Evolutionary conservation across 2,329 filamentous ascomycete species (phyloP), one percentile per base, ranked within the genome.

Genomic region (Taxawa tesnikishii): DNA sequence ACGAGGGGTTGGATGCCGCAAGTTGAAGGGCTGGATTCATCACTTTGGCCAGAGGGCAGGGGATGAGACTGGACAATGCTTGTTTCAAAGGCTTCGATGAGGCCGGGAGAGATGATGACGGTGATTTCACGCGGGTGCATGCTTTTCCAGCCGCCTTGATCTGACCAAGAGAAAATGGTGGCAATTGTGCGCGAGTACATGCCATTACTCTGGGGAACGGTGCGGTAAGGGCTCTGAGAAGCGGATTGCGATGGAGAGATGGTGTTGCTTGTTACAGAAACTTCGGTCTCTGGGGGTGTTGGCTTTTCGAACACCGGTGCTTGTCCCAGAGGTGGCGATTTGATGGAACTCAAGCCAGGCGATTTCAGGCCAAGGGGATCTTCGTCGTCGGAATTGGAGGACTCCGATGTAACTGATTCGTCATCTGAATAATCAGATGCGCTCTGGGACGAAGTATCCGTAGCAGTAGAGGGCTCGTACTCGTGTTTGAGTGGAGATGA

Each of bases 401-500:
- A 65, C 23, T 65, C 59, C 1, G 63, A 65, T 0, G 59, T 65
- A 6, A 58, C 34, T 8, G 59, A 61, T 13, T 58, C 55, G 15
- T 54, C 53, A 5, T 57, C 48, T 13, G 53, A 54, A 9, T 51
- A 54, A 6, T 59, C 60, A 10, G 68, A 70, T 29, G 73, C 70
- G 28, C 68, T 75, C 33, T 73, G 66, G 2, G 63, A 68, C 6
- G 67, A 68, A 5, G 73, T 73, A 26, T 73, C 70, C 0, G 75
- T 77, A 28, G 72, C 73, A 5, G 73, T 75, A 11, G 90, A 96
- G 10, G 88, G 88, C 40, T 87, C 79, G 47, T 94, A 98, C 58
- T 98, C 88, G 51, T 96, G 88, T 60, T 98, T 98, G 30, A 98
- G 65, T 0, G 90, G 90, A 2, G 90, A 98, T 0, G 90, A 96